Evolutionary conservation across 352 stramenopile species (phyloP).

Genomic region (Phytophthora crassamura): DNA sequence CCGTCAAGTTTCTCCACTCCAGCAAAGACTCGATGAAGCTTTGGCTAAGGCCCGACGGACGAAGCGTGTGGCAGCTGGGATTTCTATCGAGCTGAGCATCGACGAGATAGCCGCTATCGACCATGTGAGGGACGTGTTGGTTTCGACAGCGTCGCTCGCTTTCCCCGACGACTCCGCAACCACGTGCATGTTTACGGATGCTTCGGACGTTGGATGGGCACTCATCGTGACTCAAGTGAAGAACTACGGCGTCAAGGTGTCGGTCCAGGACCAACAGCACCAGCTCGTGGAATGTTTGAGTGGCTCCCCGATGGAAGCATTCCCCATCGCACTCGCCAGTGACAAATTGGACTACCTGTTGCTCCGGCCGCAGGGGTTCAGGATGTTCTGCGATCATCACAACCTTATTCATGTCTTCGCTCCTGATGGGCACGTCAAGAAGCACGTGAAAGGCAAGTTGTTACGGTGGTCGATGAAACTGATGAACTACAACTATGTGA

Average conservation of each 20-base stretch:
- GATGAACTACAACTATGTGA: constrained; percentile 23
- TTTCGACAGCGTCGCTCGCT: background rate
- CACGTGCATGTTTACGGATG: constrained; percentile 8
- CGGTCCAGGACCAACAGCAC: background rate
- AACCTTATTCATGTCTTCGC: constrained; percentile 16
- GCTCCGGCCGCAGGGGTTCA: background rate
- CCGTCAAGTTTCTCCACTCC: background rate
- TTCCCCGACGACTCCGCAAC: constrained; percentile 8
- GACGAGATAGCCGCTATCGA: background rate
- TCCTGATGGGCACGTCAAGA: constrained; percentile 3
- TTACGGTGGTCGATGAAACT: constrained; percentile 10
- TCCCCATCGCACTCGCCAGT: constrained; percentile 3
- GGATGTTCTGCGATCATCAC: constrained; percentile 11
- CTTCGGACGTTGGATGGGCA: constrained; percentile 1
- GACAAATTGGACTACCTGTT: constrained; percentile 15
- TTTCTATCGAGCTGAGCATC: background rate
- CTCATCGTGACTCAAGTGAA: background rate
- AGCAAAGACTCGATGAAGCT: background rate
- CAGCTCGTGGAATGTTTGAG: background rate
- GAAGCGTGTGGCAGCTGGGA: background rate
- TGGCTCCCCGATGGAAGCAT: constrained; percentile 4
- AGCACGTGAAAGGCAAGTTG: constrained; percentile 11
- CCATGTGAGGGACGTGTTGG: constrained; percentile 6
- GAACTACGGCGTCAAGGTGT: constrained; percentile 1
- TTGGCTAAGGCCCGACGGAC: constrained; percentile 2